Conservation (phyloP, 2,329 filamentous ascomycete species). For the Phialemonium atrogriseum region DNA sequence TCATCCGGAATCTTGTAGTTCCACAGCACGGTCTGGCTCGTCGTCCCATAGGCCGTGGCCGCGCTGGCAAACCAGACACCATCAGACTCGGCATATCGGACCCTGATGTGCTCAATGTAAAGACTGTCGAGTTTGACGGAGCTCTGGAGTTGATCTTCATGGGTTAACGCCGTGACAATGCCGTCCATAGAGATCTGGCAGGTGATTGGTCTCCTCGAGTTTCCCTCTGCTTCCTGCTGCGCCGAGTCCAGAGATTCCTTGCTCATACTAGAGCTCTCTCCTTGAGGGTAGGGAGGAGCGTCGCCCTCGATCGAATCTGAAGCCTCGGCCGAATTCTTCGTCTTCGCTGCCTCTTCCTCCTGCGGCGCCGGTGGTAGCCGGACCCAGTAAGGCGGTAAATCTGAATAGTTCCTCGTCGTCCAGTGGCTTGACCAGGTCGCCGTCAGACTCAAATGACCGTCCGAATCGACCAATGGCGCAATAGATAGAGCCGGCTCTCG, state of each 20-base stretch:
- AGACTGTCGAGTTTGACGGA: slow-evolving; percentile 26
- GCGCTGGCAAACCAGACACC: slow-evolving; percentile 51
- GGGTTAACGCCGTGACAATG: slow-evolving; percentile 34
- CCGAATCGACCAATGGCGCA: slow-evolving; percentile 49
- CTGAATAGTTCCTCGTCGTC: slow-evolving; percentile 41
- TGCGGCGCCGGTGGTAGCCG: slow-evolving; percentile 28
- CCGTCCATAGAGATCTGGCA: slow-evolving; percentile 43
- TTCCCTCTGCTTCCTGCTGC: slow-evolving; percentile 19
- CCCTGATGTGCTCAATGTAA: slow-evolving; percentile 38
- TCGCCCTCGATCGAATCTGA: slow-evolving; percentile 1
- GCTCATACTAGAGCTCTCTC: slow-evolving; percentile 10
- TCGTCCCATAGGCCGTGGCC: slow-evolving; percentile 46
- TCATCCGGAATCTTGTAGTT: slow-evolving; percentile 49
- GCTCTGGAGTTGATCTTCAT: slow-evolving; percentile 21
- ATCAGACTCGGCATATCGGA: slow-evolving; percentile 21
- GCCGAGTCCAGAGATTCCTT: slow-evolving; percentile 27
- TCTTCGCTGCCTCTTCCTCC: slow-evolving; percentile 1
- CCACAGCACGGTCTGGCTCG: slow-evolving; percentile 49
- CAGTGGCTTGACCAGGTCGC: slow-evolving; percentile 48
- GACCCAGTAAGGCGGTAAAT: slow-evolving; percentile 54
- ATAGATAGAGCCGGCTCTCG: slow-evolving; percentile 41
- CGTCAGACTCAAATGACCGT: slow-evolving; percentile 49
- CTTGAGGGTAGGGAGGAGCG: neutral
- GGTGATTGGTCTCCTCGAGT: slow-evolving; percentile 24
- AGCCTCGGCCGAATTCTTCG: neutral